phyloP scores from a whole-genome alignment of 2,329 filamentous ascomycete genomes.

The Colletotrichum karsti region DNA sequence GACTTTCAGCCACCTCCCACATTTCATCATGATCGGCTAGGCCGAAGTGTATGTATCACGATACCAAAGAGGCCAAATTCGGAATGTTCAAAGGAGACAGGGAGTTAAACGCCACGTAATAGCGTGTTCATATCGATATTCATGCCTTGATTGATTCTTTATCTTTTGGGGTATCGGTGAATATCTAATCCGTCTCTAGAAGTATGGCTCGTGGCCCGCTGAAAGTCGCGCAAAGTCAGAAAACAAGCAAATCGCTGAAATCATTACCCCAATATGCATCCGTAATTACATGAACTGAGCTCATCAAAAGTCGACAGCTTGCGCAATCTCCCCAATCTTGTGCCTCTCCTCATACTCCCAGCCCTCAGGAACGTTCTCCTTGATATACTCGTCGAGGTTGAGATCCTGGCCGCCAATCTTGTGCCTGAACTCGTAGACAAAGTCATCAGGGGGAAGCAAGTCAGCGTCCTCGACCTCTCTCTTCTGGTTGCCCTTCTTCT shows the following conservation, averaged over 20 bases:
- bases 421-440: not conserved
- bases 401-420: not conserved
- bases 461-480: slow-evolving; percentile 1
- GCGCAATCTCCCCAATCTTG: not conserved
- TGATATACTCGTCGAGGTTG: not conserved
- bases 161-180: not conserved
- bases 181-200: too few species aligned
- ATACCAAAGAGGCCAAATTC: too few species aligned
- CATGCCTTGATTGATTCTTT: too few species aligned
- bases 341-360: not conserved
- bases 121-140: too few species aligned
- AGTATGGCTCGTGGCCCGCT: too few species aligned
- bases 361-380: not conserved
- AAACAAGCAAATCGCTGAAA: not conserved
- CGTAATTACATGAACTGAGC: not conserved
- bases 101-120: too few species aligned
- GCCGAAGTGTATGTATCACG: too few species aligned
- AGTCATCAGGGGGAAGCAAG: not conserved
- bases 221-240: too few species aligned
- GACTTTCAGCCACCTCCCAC: too few species aligned
- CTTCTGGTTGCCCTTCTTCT: not conserved
- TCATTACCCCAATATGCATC: not conserved
- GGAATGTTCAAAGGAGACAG: too few species aligned
- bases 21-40: too few species aligned
- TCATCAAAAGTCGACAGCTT: not conserved